These are phyloP conservation scores for Fusarium newnesense DNA, from an alignment of 2,329 filamentous ascomycete genomes.

Conservation along the genomic window DNA sequence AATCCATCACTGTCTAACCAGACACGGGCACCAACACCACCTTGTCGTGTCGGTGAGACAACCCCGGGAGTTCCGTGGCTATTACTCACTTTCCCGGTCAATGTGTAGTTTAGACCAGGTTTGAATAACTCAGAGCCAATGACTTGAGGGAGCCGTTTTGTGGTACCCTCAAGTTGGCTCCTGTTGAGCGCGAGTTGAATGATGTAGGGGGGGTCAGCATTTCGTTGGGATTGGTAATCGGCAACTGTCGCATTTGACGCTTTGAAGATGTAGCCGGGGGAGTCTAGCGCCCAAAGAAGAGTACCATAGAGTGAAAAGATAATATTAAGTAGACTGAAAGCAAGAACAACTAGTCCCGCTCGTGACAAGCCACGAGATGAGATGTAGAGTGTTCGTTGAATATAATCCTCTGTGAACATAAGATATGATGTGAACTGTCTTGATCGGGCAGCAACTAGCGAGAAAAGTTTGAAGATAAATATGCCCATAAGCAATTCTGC, in stretches of 20 bases:
- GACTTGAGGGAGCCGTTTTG: neutral
- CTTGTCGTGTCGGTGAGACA: neutral
- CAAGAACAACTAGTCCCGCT: constrained; percentile 13
- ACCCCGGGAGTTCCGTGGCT: neutral
- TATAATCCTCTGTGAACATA: constrained; percentile 35
- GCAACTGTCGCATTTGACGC: neutral
- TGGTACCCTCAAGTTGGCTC: neutral
- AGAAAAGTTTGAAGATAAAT: constrained; percentile 32
- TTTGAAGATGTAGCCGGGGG: constrained; percentile 27
- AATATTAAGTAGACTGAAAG: constrained; percentile 21
- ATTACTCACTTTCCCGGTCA: constrained; percentile 21
- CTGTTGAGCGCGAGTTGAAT: constrained; percentile 4
- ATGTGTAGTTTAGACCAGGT: constrained; percentile 24
- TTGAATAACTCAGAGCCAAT: constrained; percentile 13
- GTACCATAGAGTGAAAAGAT: constrained; percentile 25
- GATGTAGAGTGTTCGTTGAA: constrained; percentile 21
- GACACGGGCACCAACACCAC: constrained; percentile 8
- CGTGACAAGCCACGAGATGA: constrained; percentile 22
- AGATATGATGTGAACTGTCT: constrained; percentile 35
- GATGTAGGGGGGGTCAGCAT: constrained; percentile 18
- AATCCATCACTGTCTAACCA: constrained; percentile 26
- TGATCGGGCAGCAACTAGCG: constrained; percentile 22
- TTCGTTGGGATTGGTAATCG: constrained; percentile 10
- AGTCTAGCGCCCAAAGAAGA: constrained; percentile 29
- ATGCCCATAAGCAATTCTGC: constrained; percentile 31